Evolutionary conservation across 352 stramenopile species (phyloP), one percentile per base, ranked within the genome.

Genomic region (Phytophthora fragariaefolia): DNA sequence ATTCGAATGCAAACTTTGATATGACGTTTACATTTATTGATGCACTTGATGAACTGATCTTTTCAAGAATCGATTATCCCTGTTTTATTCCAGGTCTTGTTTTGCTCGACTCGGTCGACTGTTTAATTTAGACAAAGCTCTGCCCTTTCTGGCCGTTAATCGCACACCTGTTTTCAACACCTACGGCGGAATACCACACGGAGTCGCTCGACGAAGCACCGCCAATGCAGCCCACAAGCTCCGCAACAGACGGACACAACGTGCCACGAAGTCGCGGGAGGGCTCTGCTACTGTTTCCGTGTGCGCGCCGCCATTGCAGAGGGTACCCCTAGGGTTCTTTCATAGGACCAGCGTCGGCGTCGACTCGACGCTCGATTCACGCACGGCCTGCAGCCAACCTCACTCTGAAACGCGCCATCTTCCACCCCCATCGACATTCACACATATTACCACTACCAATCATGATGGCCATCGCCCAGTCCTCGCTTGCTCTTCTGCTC

Each of bases 111-210:
- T 49, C 60, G 51, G 27, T 61, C 50, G 42, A 42, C 51, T 54
- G 51, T 30, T 34, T 38, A n/a, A 52, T 13, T 34, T 24, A 34
- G 34, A 56, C 10, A 22, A 17, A n/a, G 49, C 20, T n/a, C n/a
- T n/a, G n/a, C n/a, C n/a, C n/a, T n/a, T n/a, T n/a, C n/a, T n/a
- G n/a, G n/a, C n/a, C n/a, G n/a, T n/a, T n/a, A n/a, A n/a, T n/a
- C n/a, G n/a, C n/a, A n/a, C 62, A 64, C 54, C 63, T 71, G 63
- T 58, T 71, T 66, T 58, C 50, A 61, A 53, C 63, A 50, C 56
- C 30, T 24, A 32, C 32, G 42, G 49, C 53, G 49, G 20, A 71
- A 58, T 66, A 71, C 49, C 63, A 71, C 63, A 62, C 49, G 63
- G 38, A 17, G 32, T 22, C 32, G 32, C n/a, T 20, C 26, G 51